Base-by-base conservation (phyloP, 352 stramenopile genomes). In the Lagenidium giganteum region DNA sequence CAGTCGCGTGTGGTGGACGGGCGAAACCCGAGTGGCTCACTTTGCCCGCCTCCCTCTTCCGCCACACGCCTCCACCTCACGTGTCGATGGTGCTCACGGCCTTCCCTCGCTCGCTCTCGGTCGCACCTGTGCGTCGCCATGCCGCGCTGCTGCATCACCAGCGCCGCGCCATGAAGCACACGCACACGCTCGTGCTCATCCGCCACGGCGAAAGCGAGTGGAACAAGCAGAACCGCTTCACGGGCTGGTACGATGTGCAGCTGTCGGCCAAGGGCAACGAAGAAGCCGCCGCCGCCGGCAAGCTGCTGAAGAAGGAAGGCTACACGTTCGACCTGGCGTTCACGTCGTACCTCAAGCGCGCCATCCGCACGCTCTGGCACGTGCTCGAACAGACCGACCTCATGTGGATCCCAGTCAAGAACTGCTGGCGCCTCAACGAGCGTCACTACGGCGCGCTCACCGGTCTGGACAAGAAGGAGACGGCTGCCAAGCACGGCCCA, bases 251-350 rank as follows among this genome's bases (percentile, higher is more conserved):
- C 53, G 84, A 97, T 57, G 89, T 91, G 39, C 85, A 92, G 42
- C 66, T 97, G 30, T 96, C 68, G 31, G 75, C 63, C 9, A 89
- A 84, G 43, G 71, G 89, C 49, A 78, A 94, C 68, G 60, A 94
- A 42, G 90, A 97, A 57, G 90, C 87, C 14, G 62, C 70, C 13
- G 83, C 87, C 5, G 87, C 86, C 5, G 90, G 87, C n/a, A 54
- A 82, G 50, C 72, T 95, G 64, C 65, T 97, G 2, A 69, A 84
- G 47, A 79, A 96, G 57, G 77, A 90, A 27, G 89, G 89, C 42
- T 97, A 97, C 58, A 85, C 82, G 22, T 94, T 97, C 45, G 88
- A 98, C 61, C 62, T 97, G 1, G 85, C 92, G 28, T 98, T 96
- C 67, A 98, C 92, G 33, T 97, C 84, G 49, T 76, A 93, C 50